phyloP scores from a whole-genome alignment of 2,329 filamentous ascomycete species.

The Botrytis cinerea region DNA sequence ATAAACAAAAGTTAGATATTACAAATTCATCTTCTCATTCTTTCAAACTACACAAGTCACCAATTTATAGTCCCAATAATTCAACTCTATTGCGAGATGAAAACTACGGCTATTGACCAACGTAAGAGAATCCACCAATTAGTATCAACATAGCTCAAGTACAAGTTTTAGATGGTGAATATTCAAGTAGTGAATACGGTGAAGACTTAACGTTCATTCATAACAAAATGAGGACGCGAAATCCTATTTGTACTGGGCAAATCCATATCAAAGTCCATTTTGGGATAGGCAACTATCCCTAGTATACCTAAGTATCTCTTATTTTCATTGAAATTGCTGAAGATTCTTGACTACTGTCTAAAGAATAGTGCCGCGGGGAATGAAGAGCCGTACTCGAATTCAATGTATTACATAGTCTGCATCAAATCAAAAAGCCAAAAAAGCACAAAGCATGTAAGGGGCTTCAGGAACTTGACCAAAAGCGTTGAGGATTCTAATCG shows the following conservation, averaged over 20 bases:
- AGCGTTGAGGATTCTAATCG: no score
- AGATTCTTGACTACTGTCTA: no score
- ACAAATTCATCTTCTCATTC: not conserved
- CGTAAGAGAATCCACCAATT: not conserved
- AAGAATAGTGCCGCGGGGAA: no score
- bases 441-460: no score
- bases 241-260: not conserved
- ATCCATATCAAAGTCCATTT: rapidly evolving
- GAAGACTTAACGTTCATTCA: not conserved
- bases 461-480: no score
- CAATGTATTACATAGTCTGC: no score
- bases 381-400: no score
- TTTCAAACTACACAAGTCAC: no score
- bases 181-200: not conserved
- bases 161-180: not conserved
- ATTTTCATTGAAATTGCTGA: no score
- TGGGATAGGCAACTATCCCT: not conserved
- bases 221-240: not conserved
- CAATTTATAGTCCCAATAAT: not conserved
- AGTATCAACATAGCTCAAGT: not conserved
- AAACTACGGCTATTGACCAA: not conserved
- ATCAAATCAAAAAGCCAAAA: no score
- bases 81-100: not conserved
- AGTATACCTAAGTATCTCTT: no score
- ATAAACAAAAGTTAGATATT: not conserved